Percentiles rank a stretch among this genome's conserved stretches.
Evolutionary conservation across 148 eudicot species (phyloP).

Genomic region (Fagopyrum homotropicum): DNA sequence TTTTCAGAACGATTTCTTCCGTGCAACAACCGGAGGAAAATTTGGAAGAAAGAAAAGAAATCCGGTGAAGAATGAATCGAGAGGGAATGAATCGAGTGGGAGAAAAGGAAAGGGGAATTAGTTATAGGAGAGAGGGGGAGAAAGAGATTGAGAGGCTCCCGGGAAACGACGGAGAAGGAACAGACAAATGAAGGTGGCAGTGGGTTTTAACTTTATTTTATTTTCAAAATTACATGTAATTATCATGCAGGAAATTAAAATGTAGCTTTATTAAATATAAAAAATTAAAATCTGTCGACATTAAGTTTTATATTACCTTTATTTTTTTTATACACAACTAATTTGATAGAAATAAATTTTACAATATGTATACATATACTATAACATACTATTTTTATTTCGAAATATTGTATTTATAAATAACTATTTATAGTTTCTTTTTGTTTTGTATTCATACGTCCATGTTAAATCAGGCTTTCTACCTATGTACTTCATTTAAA

Average conservation of each 20-base stretch:
- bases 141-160: not conserved
- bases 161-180: not conserved
- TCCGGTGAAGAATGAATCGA: conserved; percentile 2
- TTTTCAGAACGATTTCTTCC: not conserved
- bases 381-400: too few relatives aligned
- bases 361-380: too few relatives aligned
- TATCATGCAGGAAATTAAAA: not conserved
- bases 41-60: not conserved
- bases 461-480: too few relatives aligned
- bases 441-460: too few relatives aligned
- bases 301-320: too few relatives aligned
- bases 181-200: not conserved
- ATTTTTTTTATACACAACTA: too few relatives aligned
- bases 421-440: too few relatives aligned
- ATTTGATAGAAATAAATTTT: too few relatives aligned
- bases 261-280: too few relatives aligned
- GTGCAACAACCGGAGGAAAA: not conserved
- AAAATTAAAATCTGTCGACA: too few relatives aligned
- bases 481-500: too few relatives aligned
- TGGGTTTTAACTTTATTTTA: not conserved
- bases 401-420: too few relatives aligned
- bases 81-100: not conserved
- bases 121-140: not conserved
- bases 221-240: not conserved
- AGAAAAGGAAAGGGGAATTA: not conserved